Base-by-base conservation (phyloP, 2,329 filamentous ascomycete species). In the Fusarium decemcellulare region DNA sequence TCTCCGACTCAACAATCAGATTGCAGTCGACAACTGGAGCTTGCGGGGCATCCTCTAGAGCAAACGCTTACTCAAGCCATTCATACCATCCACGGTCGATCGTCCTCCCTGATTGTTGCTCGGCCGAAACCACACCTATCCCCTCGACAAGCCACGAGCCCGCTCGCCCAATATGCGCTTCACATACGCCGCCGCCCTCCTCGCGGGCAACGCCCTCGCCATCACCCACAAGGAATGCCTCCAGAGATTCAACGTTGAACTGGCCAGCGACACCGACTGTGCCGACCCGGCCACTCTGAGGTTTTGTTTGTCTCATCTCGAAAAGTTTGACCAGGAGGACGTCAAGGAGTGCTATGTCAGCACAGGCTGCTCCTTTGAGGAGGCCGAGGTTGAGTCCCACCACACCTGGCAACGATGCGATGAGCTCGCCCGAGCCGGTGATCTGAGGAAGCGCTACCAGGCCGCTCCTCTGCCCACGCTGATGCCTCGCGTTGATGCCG, bases 261-360 rank as follows among this genome's bases (percentile, higher is more conserved):
- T 87, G 51, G 81, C 83, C 48, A 66, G 61, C 15, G 74, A 77
- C 40, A 78, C 84, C 14, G 77, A 78, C 56, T 87, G 86, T 74
- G 85, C 83, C 48, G 75, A 85, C 71, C 73, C 75, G 60, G 77
- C 75, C 59, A 77, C 80, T 40, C 78, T 87, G 66, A 74, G 76
- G 54, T 62, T 77, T 71, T 88, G 86, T 75, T 77, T 88, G 52
- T 63, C 72, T 10, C 66, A 73, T 36, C 76, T 80, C 32, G 65
- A 78, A 56, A 65, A 75, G 66, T 68, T 79, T 61, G 70, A 74
- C 48, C 53, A 74, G 14, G 56, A 63, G 16, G 77, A 81, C 50
- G 63, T 88, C 60, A 77, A 82, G 68, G 65, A 66, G 30, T 83
- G 81, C 76, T 79, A 80, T 72, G 46, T 69, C 50, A 58, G 68